These are phyloP conservation scores for Penicillium janthinellum DNA, from an alignment of 2,329 filamentous ascomycete genomes.

Conservation along the genomic window DNA sequence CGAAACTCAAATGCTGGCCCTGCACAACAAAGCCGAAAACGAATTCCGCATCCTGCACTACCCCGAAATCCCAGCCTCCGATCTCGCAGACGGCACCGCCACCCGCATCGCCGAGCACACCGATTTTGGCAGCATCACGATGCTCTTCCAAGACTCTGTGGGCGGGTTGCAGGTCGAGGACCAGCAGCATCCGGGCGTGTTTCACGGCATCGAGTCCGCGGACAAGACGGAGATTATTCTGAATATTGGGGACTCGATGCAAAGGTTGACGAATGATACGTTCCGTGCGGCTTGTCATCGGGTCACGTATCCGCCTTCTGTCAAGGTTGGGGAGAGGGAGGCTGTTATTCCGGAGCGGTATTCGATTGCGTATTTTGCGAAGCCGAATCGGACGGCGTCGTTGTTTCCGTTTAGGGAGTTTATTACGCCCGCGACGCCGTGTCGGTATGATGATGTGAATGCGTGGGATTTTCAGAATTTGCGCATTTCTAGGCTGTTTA, in stretches of 20 bases:
- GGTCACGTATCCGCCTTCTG: constrained; percentile 22
- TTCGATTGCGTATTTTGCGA: constrained; percentile 38
- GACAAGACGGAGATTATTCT: constrained; percentile 43
- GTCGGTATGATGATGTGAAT: constrained; percentile 24
- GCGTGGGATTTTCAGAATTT: constrained; percentile 28
- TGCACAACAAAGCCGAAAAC: constrained; percentile 58
- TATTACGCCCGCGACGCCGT: constrained; percentile 20
- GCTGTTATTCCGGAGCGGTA: constrained; percentile 30
- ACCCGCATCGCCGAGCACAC: constrained; percentile 55
- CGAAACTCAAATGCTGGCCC: constrained; percentile 43
- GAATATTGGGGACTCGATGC: constrained; percentile 57
- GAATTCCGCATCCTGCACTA: constrained; percentile 64
- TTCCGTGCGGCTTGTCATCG: constrained; percentile 55
- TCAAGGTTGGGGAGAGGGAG: constrained; percentile 15
- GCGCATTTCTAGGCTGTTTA: constrained; percentile 22
- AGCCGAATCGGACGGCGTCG: constrained; percentile 27
- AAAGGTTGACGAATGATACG: constrained; percentile 54
- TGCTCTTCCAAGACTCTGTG: constrained; percentile 53
- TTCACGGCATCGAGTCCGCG: constrained; percentile 16
- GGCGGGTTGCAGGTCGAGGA: constrained; percentile 29
- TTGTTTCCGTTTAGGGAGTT: constrained; percentile 22
- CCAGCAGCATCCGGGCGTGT: constrained; percentile 16
- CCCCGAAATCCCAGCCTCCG: constrained; percentile 48
- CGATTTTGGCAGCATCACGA: constrained; percentile 54
- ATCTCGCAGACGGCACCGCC: constrained; percentile 44